Evolutionary conservation across 768 basidiomycete genomes (phyloP).

Genomic region (Lentinus brumalis): DNA sequence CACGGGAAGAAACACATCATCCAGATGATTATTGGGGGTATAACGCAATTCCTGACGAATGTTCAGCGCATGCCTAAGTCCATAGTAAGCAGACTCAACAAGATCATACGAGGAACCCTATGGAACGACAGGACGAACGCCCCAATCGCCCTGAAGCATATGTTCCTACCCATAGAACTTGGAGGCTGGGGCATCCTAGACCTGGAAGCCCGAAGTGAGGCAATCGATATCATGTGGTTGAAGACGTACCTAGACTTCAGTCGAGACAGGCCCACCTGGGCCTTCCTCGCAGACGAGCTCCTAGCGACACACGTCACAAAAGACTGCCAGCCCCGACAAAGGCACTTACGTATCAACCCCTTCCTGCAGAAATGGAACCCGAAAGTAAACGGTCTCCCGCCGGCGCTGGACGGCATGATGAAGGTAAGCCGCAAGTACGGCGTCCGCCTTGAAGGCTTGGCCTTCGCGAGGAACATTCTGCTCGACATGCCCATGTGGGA

Average conservation of each 20-base stretch:
- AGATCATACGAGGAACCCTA: not conserved
- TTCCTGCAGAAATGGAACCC: constrained; percentile 10
- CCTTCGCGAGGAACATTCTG: not conserved
- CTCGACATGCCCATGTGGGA: constrained; percentile 5
- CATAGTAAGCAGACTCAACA: not conserved
- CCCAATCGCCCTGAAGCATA: too few relatives aligned
- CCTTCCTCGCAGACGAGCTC: constrained; percentile 13
- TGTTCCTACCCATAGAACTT: not conserved
- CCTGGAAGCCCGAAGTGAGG: constrained; percentile 15
- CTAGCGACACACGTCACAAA: not conserved
- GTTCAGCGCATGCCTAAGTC: constrained; percentile 29
- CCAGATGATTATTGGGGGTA: constrained; percentile 22
- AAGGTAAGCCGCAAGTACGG: too few relatives aligned
- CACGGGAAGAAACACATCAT: constrained; percentile 17
- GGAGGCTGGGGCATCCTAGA: constrained; percentile 5
- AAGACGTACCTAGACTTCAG: not conserved
- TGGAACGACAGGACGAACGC: too few relatives aligned
- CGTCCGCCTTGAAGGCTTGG: not conserved
- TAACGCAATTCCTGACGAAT: constrained; percentile 29
- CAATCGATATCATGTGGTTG: constrained; percentile 19
- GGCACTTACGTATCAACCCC: not conserved
- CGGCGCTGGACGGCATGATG: not conserved
- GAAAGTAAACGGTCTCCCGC: not conserved
- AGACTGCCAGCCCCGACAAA: not conserved
- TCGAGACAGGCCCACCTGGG: constrained; percentile 5